phyloP scores from a whole-genome alignment of 2,329 filamentous ascomycete genomes.

The Rutstroemia sydowiana region DNA sequence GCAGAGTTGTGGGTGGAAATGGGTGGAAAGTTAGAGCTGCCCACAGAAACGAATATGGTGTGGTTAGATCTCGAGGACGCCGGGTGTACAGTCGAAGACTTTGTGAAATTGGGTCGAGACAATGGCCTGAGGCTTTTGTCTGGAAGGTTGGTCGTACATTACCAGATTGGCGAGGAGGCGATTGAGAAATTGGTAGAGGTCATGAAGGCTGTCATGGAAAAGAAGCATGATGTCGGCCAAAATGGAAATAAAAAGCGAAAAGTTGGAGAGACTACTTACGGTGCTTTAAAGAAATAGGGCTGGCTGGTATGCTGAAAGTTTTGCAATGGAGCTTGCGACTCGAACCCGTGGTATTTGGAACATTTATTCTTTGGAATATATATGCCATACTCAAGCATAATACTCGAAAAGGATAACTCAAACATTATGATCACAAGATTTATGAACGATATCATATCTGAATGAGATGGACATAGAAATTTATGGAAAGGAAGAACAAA shows the following conservation, averaged over 20 bases:
- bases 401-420: too few relatives aligned
- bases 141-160: conserved; percentile 60
- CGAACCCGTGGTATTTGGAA: too few relatives aligned
- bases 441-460: too few relatives aligned
- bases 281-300: background rate
- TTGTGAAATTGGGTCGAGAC: conserved; percentile 46
- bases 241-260: background rate
- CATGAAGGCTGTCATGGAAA: conserved; percentile 32
- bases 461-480: too few relatives aligned
- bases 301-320: background rate
- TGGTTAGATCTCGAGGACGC: conserved; percentile 58
- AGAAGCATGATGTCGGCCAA: background rate
- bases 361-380: too few relatives aligned
- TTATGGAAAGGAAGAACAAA: too few relatives aligned
- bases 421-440: too few relatives aligned
- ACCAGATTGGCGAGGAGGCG: conserved; percentile 58
- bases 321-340: too few relatives aligned
- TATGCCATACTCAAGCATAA: too few relatives aligned
- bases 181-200: conserved; percentile 41
- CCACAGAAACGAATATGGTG: conserved; percentile 68
- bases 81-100: conserved; percentile 44
- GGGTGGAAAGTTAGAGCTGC: conserved; percentile 52
- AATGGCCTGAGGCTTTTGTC: conserved; percentile 50
- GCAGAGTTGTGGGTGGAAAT: conserved; percentile 51
- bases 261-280: background rate